Evolutionary conservation across 306 rosid species (phyloP).

Genomic region (Fragaria iinumae): DNA sequence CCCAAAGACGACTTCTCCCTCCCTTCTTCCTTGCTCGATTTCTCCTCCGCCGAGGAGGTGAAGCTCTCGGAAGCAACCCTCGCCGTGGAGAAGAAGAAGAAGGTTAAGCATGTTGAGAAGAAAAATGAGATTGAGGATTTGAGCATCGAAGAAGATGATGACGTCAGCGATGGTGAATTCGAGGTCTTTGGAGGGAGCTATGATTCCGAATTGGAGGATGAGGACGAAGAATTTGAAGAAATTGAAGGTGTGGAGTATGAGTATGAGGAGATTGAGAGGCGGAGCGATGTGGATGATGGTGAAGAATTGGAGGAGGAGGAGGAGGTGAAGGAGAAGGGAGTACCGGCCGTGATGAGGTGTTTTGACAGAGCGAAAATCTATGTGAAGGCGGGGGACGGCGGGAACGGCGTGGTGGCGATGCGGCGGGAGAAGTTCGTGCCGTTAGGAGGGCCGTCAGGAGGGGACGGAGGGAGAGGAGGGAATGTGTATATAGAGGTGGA

Average conservation of each 20-base stretch:
- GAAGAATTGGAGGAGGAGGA: constrained; percentile 26
- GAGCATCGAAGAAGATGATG: constrained; percentile 12
- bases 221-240: constrained; percentile 23
- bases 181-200: constrained; percentile 34
- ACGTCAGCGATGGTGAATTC: constrained; percentile 7
- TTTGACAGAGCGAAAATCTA: constrained; percentile 81
- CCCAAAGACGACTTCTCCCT: constrained; percentile 65
- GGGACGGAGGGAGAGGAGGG: constrained; percentile 93
- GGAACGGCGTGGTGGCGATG: constrained; percentile 88
- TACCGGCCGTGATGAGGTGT: constrained; percentile 93
- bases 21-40: constrained; percentile 18
- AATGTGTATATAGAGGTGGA: constrained; percentile 82
- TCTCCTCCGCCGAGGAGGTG: constrained; percentile 41
- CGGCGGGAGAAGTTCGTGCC: constrained; percentile 93
- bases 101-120: constrained; percentile 11
- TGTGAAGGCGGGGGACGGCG: constrained; percentile 79
- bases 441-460: constrained; percentile 87
- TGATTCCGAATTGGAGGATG: constrained; percentile 36
- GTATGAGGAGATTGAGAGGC: constrained; percentile 17
- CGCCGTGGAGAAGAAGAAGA: constrained; percentile 28
- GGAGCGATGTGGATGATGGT: constrained; percentile 14
- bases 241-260: constrained; percentile 23
- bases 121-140: constrained; percentile 11
- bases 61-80: constrained; percentile 64
- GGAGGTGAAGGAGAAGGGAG: constrained; percentile 72